These are phyloP conservation scores for Metarhizium anisopliae DNA, from an alignment of 2,329 filamentous ascomycete genomes.

Conservation along the genomic window DNA sequence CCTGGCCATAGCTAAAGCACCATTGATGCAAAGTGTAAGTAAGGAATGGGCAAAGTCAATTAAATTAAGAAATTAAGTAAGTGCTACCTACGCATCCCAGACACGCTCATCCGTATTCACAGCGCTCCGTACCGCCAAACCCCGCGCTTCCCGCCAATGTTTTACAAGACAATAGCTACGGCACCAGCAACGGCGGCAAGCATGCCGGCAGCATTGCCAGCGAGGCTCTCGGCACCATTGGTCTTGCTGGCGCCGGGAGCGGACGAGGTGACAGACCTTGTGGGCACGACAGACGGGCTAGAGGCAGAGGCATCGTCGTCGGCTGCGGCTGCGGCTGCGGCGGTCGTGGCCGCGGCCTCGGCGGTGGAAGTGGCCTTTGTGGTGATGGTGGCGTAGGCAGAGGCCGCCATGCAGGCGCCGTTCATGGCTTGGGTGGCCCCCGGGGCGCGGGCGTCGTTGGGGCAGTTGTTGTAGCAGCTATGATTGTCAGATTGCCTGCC, in stretches of 20 bases:
- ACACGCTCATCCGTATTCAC: no score
- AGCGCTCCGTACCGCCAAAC: no score
- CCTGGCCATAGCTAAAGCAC: no score
- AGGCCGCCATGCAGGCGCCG: slow-evolving; percentile 37
- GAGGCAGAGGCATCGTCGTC: slow-evolving; percentile 10
- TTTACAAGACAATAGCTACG: slow-evolving; percentile 27
- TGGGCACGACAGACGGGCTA: slow-evolving; percentile 10
- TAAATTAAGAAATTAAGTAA: no score
- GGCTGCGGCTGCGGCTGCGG: slow-evolving; percentile 7
- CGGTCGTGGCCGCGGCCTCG: slow-evolving; percentile 13
- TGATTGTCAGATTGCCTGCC: slow-evolving; percentile 6
- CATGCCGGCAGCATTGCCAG: slow-evolving; percentile 23
- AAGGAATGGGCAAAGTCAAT: no score
- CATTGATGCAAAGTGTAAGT: no score
- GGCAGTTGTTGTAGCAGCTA: slow-evolving; percentile 50
- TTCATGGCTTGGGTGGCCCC: slow-evolving; percentile 28
- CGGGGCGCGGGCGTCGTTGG: slow-evolving; percentile 32
- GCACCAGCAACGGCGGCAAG: slow-evolving; percentile 28
- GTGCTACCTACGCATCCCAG: no score
- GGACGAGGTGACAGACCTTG: slow-evolving; percentile 11
- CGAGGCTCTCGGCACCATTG: slow-evolving; percentile 16
- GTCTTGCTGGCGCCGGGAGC: slow-evolving; percentile 13
- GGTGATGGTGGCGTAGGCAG: slow-evolving; percentile 28
- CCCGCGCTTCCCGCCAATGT: no score
- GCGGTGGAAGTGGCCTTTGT: slow-evolving; percentile 14